Evolutionary conservation across 2,329 filamentous ascomycete species (phyloP).

Genomic region (Cercospora zeae-maydis): DNA sequence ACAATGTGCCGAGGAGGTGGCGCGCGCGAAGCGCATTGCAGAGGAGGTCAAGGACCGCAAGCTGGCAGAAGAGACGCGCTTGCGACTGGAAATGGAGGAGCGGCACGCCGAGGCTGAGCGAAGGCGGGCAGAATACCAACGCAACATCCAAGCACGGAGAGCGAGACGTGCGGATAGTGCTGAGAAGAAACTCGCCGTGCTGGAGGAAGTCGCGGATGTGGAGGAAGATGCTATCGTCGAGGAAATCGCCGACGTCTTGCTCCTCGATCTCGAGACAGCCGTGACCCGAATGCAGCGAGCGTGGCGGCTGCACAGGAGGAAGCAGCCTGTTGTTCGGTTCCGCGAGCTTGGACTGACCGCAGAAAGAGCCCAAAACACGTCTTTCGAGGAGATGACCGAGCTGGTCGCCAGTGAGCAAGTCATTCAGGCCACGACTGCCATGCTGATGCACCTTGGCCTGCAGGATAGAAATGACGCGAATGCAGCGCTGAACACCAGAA

Average conservation of each 20-base stretch:
- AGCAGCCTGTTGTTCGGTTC: constrained; percentile 62
- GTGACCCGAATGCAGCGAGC: constrained; percentile 64
- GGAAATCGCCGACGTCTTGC: constrained; percentile 31
- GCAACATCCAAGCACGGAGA: constrained; percentile 48
- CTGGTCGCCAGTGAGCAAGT: constrained; percentile 66
- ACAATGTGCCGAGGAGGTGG: constrained; percentile 76
- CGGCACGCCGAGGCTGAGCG: constrained; percentile 72
- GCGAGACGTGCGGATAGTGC: constrained; percentile 38
- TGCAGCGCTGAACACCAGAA: constrained; percentile 65
- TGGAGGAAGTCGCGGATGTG: constrained; percentile 47
- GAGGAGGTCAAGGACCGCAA: constrained; percentile 78
- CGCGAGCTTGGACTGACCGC: constrained; percentile 64
- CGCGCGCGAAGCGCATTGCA: constrained; percentile 76
- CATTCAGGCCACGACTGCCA: constrained; percentile 60
- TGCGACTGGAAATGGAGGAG: constrained; percentile 74
- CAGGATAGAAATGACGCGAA: constrained; percentile 57
- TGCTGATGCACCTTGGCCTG: constrained; percentile 67
- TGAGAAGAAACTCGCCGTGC: constrained; percentile 51
- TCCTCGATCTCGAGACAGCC: constrained; percentile 59
- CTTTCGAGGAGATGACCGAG: constrained; percentile 70
- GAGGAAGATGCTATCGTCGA: constrained; percentile 45
- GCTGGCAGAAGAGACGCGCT: constrained; percentile 66
- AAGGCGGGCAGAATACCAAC: constrained; percentile 57
- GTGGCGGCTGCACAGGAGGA: constrained; percentile 61
- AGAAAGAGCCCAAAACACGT: constrained; percentile 64